A percentile compares a stretch with the other conserved stretches of the same genome.
phyloP scores from a whole-genome alignment of 176 grass and related monocot genomes.

The Typha latifolia region DNA sequence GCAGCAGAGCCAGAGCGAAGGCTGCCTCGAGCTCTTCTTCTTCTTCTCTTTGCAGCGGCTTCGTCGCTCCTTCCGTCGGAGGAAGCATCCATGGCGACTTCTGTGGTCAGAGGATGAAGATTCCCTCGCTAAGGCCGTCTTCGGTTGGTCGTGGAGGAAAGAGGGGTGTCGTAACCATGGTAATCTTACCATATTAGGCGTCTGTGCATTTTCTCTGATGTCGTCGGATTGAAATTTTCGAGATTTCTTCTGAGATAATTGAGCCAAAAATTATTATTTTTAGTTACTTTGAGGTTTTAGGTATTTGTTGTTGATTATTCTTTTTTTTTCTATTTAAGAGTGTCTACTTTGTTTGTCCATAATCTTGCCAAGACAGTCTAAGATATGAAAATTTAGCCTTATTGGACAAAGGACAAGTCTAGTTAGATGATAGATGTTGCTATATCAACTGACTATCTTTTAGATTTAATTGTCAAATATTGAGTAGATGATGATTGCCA shows the following conservation, averaged over 20 bases:
- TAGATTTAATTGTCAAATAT: too few species aligned
- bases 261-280: background rate
- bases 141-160: background rate
- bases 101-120: slow-evolving; percentile 10
- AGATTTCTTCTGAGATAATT: background rate
- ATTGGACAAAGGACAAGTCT: too few species aligned
- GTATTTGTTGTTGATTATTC: too few species aligned
- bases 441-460: too few species aligned
- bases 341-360: too few species aligned
- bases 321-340: too few species aligned
- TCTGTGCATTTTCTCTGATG: background rate
- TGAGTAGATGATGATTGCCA: too few species aligned
- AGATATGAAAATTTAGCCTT: too few species aligned
- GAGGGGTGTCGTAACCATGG: slow-evolving; percentile 23
- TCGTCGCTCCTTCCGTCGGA: slow-evolving; percentile 3
- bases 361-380: too few species aligned
- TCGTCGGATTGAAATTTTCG: too few species aligned
- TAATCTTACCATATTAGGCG: background rate
- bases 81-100: slow-evolving; percentile 18
- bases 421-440: too few species aligned
- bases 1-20: background rate
- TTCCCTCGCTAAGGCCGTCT: slow-evolving; percentile 7
- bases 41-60: background rate
- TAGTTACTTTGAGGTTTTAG: too few species aligned
- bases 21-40: background rate